Conservation (phyloP, 192 early-diverging fungal species). For the Rhizophlyctis rosea region DNA sequence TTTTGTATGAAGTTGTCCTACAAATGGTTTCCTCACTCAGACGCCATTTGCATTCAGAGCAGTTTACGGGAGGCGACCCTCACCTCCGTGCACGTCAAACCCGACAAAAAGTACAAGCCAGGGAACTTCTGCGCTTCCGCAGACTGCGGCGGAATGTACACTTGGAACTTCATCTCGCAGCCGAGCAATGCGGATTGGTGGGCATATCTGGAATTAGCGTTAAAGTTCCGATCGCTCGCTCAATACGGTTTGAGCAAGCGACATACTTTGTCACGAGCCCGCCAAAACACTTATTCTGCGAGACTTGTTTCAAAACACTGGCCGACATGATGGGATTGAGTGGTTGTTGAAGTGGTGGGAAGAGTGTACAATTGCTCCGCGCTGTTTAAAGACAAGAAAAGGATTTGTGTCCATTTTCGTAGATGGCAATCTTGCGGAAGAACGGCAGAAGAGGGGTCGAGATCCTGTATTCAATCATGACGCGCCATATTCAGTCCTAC, state of each 20-base stretch:
- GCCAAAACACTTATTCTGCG: constrained; percentile 60
- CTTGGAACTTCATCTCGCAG: constrained; percentile 75
- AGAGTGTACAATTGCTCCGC: no score
- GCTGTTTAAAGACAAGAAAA: no score
- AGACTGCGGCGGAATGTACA: constrained; percentile 62
- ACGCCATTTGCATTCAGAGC: neutral
- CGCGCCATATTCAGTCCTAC: no score
- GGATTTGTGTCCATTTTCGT: no score
- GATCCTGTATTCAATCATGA: no score
- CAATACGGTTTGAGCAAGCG: neutral
- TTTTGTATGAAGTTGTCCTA: constrained; percentile 87
- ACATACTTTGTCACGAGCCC: constrained; percentile 69
- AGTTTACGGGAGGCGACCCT: neutral
- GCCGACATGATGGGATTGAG: no score
- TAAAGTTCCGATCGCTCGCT: neutral
- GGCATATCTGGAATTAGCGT: constrained; percentile 14
- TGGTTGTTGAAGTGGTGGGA: no score
- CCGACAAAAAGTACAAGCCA: constrained; percentile 72
- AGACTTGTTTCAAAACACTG: constrained; percentile 39
- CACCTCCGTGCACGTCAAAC: constrained; percentile 57
- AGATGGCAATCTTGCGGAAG: no score
- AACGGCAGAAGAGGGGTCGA: no score
- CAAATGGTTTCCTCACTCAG: neutral
- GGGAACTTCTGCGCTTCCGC: constrained; percentile 28
- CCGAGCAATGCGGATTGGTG: constrained; percentile 60